Evolutionary conservation across 495 filamentous ascomycete species (phyloP).

Genomic region (Friedmanniomyces simplex): DNA sequence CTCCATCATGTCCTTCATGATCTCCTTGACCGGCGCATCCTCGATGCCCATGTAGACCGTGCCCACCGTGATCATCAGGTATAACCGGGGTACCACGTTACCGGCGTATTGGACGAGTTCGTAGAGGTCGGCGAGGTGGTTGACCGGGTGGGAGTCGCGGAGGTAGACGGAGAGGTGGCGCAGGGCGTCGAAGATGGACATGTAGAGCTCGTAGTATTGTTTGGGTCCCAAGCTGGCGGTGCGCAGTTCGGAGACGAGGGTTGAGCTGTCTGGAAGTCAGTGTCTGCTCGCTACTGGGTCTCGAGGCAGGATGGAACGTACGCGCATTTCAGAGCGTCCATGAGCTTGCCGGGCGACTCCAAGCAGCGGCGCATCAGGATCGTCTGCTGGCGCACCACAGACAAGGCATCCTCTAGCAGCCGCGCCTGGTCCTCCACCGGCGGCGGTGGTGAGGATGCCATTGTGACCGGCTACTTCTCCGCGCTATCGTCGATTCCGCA

Average conservation of each 20-base stretch:
- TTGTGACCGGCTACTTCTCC: neutral
- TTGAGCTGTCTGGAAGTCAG: conserved; percentile 54
- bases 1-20: conserved; percentile 99
- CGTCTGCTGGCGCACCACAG: conserved; percentile 92
- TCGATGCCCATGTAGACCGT: conserved; percentile 98
- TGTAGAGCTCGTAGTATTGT: conserved; percentile 99
- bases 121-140: conserved; percentile 96
- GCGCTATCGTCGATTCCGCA: too few species aligned
- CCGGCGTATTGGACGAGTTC: conserved; percentile 98
- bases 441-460: conserved; percentile 19
- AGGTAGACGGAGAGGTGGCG: conserved; percentile 94
- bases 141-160: conserved; percentile 91
- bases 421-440: conserved; percentile 78
- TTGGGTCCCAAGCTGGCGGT: conserved; percentile 93
- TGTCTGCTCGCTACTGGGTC: conserved; percentile 1
- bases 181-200: conserved; percentile 95
- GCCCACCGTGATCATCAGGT: conserved; percentile 97
- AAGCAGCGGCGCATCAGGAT: conserved; percentile 93
- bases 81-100: conserved; percentile 91
- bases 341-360: conserved; percentile 95
- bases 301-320: conserved; percentile 35
- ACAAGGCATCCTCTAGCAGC: conserved; percentile 91
- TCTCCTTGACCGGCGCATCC: conserved; percentile 97
- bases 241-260: conserved; percentile 90
- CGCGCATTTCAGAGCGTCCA: conserved; percentile 99